Evolutionary conservation across 2,329 filamentous ascomycete species (phyloP).

Genomic region (Microsporum canis): DNA sequence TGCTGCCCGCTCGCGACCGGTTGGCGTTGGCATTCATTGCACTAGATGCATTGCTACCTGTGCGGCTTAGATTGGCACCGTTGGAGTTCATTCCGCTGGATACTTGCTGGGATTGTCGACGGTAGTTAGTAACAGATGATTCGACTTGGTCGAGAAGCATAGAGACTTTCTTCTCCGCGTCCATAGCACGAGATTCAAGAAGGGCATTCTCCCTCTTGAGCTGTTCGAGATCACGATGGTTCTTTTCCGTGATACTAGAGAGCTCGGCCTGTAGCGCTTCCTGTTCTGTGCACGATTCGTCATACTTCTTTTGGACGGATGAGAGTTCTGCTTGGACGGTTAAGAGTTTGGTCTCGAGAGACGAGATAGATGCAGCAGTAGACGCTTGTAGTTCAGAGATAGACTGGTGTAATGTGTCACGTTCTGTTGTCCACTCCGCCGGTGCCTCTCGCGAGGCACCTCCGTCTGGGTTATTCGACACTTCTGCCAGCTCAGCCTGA

Average conservation of each 20-base stretch:
- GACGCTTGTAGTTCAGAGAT: slow-evolving; percentile 59
- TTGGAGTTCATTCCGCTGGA: slow-evolving; percentile 22
- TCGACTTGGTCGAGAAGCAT: slow-evolving; percentile 91
- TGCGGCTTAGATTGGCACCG: slow-evolving; percentile 36
- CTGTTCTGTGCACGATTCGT: slow-evolving; percentile 48
- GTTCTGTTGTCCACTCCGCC: slow-evolving; percentile 64
- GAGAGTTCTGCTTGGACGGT: slow-evolving; percentile 59
- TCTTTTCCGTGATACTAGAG: slow-evolving; percentile 41
- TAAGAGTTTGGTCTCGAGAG: slow-evolving; percentile 61
- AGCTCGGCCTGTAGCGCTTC: slow-evolving; percentile 49
- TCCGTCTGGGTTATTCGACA: slow-evolving; percentile 43
- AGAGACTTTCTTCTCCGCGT: slow-evolving; percentile 87
- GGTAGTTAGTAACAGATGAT: slow-evolving; percentile 85
- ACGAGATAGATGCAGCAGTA: slow-evolving; percentile 52
- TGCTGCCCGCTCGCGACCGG: slow-evolving; percentile 32
- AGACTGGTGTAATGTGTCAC: slow-evolving; percentile 53
- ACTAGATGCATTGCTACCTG: slow-evolving; percentile 45
- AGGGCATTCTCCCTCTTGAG: slow-evolving; percentile 70
- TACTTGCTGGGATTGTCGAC: slow-evolving; percentile 53
- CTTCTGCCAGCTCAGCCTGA: slow-evolving; percentile 65
- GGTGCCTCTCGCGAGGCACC: slow-evolving; percentile 36
- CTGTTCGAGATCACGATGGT: slow-evolving; percentile 61
- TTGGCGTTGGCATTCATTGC: slow-evolving; percentile 25
- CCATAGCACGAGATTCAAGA: slow-evolving; percentile 71
- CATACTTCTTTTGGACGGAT: slow-evolving; percentile 55